phyloP scores from a whole-genome alignment of 164 flowering plant genomes.

The Hamamelis virginiana region DNA sequence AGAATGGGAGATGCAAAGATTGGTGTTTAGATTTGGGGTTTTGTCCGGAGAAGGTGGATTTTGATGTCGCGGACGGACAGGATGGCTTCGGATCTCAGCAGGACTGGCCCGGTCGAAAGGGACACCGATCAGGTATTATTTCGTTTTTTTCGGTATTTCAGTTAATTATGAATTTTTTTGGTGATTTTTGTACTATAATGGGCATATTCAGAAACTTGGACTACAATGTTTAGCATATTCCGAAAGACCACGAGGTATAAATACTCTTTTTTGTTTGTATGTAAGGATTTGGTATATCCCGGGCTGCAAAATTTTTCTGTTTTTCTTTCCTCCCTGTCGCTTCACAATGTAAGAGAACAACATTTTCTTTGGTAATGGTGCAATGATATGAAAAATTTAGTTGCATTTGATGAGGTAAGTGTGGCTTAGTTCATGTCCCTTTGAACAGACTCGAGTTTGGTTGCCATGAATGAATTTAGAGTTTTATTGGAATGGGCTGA shows the following conservation, averaged over 20 bases:
- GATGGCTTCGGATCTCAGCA: slow-evolving; percentile 64
- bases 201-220: neutral
- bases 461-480: neutral
- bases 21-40: slow-evolving; percentile 16
- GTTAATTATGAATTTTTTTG: neutral
- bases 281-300: too few species aligned
- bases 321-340: too few species aligned
- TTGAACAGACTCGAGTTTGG: too few species aligned
- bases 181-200: neutral
- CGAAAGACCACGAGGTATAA: too few species aligned
- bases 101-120: slow-evolving; percentile 68
- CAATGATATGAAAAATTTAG: too few species aligned
- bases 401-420: too few species aligned
- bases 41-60: slow-evolving; percentile 3
- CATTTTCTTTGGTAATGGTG: too few species aligned
- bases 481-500: neutral
- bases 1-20: slow-evolving; percentile 30
- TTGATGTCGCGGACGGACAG: slow-evolving; percentile 52
- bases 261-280: too few species aligned
- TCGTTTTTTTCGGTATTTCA: neutral
- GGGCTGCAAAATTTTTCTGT: too few species aligned
- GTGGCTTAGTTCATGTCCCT: too few species aligned
- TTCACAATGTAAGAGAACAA: too few species aligned
- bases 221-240: neutral
- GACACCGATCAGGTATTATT: slow-evolving; percentile 77